Evolutionary conservation across 495 filamentous ascomycete genomes (phyloP).

Genomic region (Ramalina peruviana): DNA sequence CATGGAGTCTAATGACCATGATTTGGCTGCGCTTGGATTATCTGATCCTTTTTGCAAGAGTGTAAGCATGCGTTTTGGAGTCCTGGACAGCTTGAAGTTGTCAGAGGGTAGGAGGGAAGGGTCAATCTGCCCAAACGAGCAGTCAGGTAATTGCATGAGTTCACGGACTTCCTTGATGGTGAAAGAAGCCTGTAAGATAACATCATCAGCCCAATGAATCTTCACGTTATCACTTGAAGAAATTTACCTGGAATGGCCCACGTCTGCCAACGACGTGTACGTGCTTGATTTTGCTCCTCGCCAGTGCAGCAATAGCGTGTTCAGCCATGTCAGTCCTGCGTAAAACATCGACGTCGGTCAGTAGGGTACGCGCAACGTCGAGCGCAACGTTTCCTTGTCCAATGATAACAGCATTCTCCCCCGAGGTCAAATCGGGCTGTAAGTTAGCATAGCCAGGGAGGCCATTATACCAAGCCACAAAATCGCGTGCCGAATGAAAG

Average conservation of each 20-base stretch:
- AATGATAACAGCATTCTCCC: conserved; percentile 77
- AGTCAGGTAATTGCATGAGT: conserved; percentile 59
- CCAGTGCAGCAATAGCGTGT: conserved; percentile 59
- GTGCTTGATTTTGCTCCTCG: conserved; percentile 58
- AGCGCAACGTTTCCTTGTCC: conserved; percentile 94
- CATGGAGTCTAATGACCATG: conserved; percentile 75
- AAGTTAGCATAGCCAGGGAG: conserved; percentile 69
- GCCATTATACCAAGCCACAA: conserved; percentile 98
- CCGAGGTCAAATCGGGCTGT: conserved; percentile 59
- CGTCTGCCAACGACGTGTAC: conserved; percentile 77
- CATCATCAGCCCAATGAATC: conserved; percentile 5
- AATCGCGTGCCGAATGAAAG: conserved; percentile 79
- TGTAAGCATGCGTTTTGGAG: conserved; percentile 62
- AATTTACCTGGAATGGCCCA: conserved; percentile 65
- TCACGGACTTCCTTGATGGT: conserved; percentile 90
- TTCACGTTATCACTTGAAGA: conserved; percentile 1
- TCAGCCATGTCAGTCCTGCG: conserved; percentile 78
- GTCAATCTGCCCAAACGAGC: conserved; percentile 59
- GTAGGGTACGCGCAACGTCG: conserved; percentile 79
- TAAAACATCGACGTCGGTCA: conserved; percentile 56
- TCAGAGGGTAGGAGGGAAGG: conserved; percentile 45
- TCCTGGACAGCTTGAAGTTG: conserved; percentile 50
- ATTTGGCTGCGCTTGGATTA: conserved; percentile 39
- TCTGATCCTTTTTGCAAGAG: conserved; percentile 61
- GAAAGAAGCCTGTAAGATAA: conserved; percentile 53